Evolutionary conservation across 2,329 filamentous ascomycete species (phyloP), one percentile per base, ranked within the genome.

Genomic region (Rhinocladiella similis): DNA sequence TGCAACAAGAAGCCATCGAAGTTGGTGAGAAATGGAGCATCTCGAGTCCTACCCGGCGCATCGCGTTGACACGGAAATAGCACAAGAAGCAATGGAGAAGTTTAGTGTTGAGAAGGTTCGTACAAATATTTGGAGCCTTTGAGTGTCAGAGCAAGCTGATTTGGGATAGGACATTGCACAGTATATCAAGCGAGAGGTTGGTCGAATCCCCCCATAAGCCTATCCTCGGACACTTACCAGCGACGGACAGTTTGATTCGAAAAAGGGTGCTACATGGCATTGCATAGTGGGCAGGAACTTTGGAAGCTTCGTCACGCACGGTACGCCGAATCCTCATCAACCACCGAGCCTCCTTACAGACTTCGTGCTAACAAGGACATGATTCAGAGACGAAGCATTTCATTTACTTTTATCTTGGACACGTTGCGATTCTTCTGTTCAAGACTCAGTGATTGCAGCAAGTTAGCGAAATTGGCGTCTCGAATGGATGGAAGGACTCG

Each of bases 391-490:
- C 94, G 25, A 97, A 97, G 80, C 94, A 99, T 77, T 99, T 99
- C 80, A 97, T 99, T 74, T 99, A 99, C 80, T 99, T 99, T 80
- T 99, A 99, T 80, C 88, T 99, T 58, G 94, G 94, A 53, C 94
- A 97, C 81, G 97, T 91, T 75, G 94, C 94, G 58, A 97, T 99
- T 72, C 83, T 99, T 54, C 86, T 99, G 51, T 99, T 97, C 86
- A 99, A 99, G 83, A 99, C 94, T 39, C 93, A 97, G 84, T 97
- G 56, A 59, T 54, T 35, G 36, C 12, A 46, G 43, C 43, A 29
- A 16, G 7, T 27, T 46, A 46, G 43, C 43, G 43, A 46, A n/a
- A 29, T 46, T 14, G 20, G 43, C 43, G 22, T 46, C 19, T 22
- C 13, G 3, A 16, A 14, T 20, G n/a, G n/a, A 46, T 14, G 4